A percentile compares a stretch with the other conserved stretches of the same genome.
Evolutionary conservation across 331 rosid species (phyloP).

Genomic region (Malus hybrid): DNA sequence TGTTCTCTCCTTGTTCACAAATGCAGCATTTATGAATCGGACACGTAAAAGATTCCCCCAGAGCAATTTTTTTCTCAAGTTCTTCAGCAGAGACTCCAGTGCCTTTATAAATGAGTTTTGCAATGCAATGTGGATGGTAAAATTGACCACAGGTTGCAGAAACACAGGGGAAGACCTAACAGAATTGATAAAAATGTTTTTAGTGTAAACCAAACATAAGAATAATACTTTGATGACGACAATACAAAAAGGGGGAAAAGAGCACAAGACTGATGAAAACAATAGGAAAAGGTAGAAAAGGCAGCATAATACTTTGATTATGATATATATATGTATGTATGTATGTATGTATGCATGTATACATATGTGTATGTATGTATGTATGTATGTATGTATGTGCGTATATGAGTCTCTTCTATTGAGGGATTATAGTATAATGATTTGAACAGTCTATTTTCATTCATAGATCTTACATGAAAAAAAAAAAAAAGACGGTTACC

Average conservation of each 20-base stretch:
- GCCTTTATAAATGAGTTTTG: conserved; percentile 40
- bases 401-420: too few relatives aligned
- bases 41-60: conserved; percentile 58
- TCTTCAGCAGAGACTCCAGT: conserved; percentile 37
- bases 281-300: not conserved
- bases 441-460: too few relatives aligned
- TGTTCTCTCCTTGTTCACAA: conserved; percentile 72
- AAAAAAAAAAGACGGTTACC: too few relatives aligned
- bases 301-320: too few relatives aligned
- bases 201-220: not conserved
- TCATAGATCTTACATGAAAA: too few relatives aligned
- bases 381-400: too few relatives aligned
- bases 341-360: too few relatives aligned
- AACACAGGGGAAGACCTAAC: conserved; percentile 70
- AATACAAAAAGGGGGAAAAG: not conserved
- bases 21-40: conserved; percentile 75
- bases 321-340: not conserved
- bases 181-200: conserved; percentile 2
- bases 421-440: too few relatives aligned
- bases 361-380: too few relatives aligned
- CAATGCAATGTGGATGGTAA: conserved; percentile 77
- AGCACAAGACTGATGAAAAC: too few relatives aligned
- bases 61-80: conserved; percentile 41
- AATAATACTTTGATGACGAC: not conserved
- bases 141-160: conserved; percentile 67